Percentiles rank a stretch among this genome's conserved stretches.
Conservation (phyloP, 352 stramenopile genomes). For the Nothophytophthora sp. region DNA sequence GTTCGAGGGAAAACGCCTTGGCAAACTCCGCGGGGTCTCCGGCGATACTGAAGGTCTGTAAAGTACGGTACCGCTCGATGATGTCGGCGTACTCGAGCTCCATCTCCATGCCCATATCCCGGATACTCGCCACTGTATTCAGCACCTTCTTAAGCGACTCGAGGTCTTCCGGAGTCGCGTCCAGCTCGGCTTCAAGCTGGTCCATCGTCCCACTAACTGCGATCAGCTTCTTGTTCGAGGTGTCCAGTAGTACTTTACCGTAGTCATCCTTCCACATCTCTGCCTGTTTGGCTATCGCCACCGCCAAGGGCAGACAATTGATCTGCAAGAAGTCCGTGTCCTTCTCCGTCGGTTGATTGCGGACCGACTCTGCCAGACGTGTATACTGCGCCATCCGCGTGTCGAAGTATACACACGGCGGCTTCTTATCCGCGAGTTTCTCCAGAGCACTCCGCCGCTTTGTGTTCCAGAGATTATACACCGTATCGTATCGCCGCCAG, state of each 20-base stretch:
- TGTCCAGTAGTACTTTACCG: slow-evolving; percentile 88
- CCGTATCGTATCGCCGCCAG: slow-evolving; percentile 94
- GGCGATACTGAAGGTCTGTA: slow-evolving; percentile 83
- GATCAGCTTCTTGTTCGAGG: slow-evolving; percentile 86
- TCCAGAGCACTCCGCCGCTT: slow-evolving; percentile 91
- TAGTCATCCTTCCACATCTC: slow-evolving; percentile 96
- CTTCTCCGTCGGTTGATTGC: slow-evolving; percentile 89
- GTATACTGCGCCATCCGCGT: slow-evolving; percentile 92
- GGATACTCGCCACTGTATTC: slow-evolving; percentile 89
- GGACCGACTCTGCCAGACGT: slow-evolving; percentile 86
- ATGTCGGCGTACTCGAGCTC: slow-evolving; percentile 94
- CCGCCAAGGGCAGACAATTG: slow-evolving; percentile 89
- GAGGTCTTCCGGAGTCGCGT: slow-evolving; percentile 81
- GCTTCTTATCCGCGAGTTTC: slow-evolving; percentile 92
- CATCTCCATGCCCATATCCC: slow-evolving; percentile 92
- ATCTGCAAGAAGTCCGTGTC: slow-evolving; percentile 96
- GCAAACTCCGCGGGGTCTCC: slow-evolving; percentile 66
- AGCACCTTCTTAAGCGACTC: slow-evolving; percentile 95
- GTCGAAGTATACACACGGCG: slow-evolving; percentile 95
- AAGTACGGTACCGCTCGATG: slow-evolving; percentile 90
- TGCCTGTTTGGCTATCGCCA: slow-evolving; percentile 91
- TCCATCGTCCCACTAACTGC: slow-evolving; percentile 75
- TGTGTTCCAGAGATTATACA: slow-evolving; percentile 95
- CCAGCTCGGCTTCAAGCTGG: slow-evolving; percentile 79
- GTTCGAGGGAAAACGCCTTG: slow-evolving; percentile 79